Conservation (phyloP, 78 protist genomes). For the Polysphondylium violaceum region DNA sequence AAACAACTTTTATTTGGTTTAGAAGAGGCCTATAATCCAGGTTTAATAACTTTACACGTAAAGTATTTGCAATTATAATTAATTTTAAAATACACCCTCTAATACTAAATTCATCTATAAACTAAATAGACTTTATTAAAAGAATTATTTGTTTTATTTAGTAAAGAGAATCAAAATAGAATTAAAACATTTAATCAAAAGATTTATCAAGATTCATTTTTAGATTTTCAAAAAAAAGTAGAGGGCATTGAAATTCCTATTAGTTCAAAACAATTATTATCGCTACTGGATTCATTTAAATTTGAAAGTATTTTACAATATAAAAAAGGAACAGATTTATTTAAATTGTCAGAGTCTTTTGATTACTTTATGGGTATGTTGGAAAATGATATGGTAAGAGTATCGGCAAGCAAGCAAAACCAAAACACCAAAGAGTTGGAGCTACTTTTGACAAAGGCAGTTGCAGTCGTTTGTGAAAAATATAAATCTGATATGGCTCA, state of each 20-base stretch:
- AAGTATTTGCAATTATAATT: too few relatives aligned
- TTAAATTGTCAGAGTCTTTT: background rate
- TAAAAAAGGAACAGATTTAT: background rate
- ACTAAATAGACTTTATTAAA: background rate
- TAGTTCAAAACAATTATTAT: background rate
- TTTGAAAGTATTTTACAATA: background rate
- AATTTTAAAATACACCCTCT: background rate
- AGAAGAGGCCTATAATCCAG: slow-evolving; percentile 57
- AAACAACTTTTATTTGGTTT: slow-evolving; percentile 68
- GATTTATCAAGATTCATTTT: background rate
- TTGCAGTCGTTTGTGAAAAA: background rate
- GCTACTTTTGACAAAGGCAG: slow-evolving; percentile 20
- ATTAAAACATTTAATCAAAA: slow-evolving; percentile 10
- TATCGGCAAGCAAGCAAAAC: background rate
- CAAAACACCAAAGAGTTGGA: slow-evolving; percentile 52
- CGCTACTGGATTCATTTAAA: background rate
- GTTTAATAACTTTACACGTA: slow-evolving; percentile 26
- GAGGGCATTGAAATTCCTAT: slow-evolving; percentile 1
- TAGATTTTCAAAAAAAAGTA: background rate
- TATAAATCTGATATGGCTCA: background rate
- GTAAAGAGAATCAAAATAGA: slow-evolving; percentile 17
- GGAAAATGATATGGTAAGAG: slow-evolving; percentile 40
- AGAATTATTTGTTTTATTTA: background rate
- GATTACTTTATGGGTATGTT: background rate
- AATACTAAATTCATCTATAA: background rate